phyloP scores from a whole-genome alignment of 495 filamentous ascomycete species.

The Aspergillus olivimuriae region DNA sequence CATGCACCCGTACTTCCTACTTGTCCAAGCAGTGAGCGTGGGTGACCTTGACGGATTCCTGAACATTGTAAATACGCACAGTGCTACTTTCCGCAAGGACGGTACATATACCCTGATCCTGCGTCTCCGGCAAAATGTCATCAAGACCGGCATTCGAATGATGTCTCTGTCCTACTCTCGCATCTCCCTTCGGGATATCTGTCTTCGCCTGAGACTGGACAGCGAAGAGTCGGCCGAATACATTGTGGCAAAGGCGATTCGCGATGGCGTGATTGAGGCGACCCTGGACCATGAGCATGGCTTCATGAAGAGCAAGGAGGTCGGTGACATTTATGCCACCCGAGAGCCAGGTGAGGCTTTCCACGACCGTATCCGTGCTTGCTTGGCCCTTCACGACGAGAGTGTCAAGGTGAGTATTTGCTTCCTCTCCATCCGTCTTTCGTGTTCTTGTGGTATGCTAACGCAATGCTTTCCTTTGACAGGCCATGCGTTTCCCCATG shows the following conservation, averaged over 20 bases:
- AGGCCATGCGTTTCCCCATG: conserved; percentile 99
- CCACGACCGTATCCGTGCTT: conserved; percentile 90
- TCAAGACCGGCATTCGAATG: conserved; percentile 98
- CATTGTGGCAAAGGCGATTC: conserved; percentile 97
- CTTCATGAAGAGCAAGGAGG: conserved; percentile 97
- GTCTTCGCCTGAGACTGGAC: conserved; percentile 84
- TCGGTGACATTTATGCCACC: conserved; percentile 91
- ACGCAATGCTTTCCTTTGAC: conserved; percentile 4
- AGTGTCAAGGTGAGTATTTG: conserved; percentile 76
- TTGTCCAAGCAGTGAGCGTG: conserved; percentile 90
- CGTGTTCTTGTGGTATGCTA: conserved; percentile 10
- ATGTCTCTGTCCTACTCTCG: conserved; percentile 96
- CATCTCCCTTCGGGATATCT: conserved; percentile 96
- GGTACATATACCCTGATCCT: conserved; percentile 94
- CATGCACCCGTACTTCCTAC: conserved; percentile 82
- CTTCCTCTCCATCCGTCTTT: background rate
- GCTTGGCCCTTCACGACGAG: conserved; percentile 87
- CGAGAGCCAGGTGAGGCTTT: conserved; percentile 93
- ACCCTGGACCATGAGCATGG: conserved; percentile 88
- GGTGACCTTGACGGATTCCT: conserved; percentile 91
- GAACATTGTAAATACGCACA: conserved; percentile 70
- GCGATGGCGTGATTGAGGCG: conserved; percentile 96
- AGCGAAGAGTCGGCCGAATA: conserved; percentile 97
- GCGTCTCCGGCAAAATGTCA: conserved; percentile 93
- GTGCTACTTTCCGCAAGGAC: conserved; percentile 80